phyloP scores from a whole-genome alignment of 129 eudicot species.

The Mikania micrantha region DNA sequence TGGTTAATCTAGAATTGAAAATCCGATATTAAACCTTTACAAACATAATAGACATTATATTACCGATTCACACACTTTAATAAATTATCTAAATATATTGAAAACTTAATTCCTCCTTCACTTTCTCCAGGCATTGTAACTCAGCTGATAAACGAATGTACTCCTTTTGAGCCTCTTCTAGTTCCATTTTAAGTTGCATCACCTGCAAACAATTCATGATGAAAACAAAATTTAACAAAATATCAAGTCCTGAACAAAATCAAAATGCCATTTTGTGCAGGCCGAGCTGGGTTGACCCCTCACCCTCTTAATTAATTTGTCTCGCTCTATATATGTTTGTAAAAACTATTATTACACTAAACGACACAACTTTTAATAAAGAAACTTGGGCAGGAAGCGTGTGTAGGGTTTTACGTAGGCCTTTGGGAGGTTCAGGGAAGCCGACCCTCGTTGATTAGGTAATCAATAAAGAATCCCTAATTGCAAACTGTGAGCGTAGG shows the following conservation, averaged over 20 bases:
- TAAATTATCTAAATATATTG: background rate
- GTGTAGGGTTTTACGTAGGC: too few relatives aligned
- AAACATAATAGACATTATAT: background rate
- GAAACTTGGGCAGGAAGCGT: too few relatives aligned
- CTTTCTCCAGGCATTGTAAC: slow-evolving; percentile 35
- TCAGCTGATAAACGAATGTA: slow-evolving; percentile 40
- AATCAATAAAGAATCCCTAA: too few relatives aligned
- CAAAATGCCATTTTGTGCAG: background rate
- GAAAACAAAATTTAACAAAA: slow-evolving; percentile 1
- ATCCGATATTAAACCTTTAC: background rate
- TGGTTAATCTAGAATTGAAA: background rate
- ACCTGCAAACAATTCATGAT: slow-evolving; percentile 36
- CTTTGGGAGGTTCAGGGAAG: too few relatives aligned
- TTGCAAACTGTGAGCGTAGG: too few relatives aligned
- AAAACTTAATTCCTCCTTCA: slow-evolving; percentile 28
- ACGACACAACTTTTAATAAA: background rate
- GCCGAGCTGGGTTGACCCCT: background rate
- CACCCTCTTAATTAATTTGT: too few relatives aligned
- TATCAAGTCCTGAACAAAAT: background rate
- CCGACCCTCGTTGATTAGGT: too few relatives aligned
- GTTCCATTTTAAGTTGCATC: slow-evolving; percentile 36
- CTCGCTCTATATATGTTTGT: too few relatives aligned
- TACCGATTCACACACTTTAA: background rate
- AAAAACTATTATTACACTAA: background rate
- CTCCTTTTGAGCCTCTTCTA: slow-evolving; percentile 34